phyloP scores from a whole-genome alignment of 441 rosid genomes.

The Sinapis alba region DNA sequence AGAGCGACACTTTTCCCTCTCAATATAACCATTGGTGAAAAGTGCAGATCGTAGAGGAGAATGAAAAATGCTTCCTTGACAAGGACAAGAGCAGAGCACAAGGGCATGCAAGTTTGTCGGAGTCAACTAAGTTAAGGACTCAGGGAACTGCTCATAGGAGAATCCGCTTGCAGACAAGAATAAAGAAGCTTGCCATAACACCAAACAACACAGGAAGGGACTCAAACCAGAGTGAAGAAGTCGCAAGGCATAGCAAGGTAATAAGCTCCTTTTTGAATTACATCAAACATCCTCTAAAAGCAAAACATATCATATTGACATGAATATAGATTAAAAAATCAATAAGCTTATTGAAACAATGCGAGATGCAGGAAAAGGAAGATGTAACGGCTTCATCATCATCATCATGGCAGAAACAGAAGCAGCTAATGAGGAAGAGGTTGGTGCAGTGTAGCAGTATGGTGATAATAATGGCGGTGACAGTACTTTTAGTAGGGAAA shows the following conservation, averaged over 20 bases:
- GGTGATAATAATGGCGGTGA: constrained; percentile 32
- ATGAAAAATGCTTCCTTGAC: constrained; percentile 8
- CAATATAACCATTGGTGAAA: constrained; percentile 19
- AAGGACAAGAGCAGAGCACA: constrained; percentile 53
- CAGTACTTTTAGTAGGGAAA: constrained; percentile 28
- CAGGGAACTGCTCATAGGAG: constrained; percentile 71
- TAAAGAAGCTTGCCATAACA: not conserved
- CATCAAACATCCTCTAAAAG: not conserved
- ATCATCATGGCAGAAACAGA: constrained; percentile 28
- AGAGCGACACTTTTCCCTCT: not conserved
- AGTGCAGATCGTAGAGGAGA: constrained; percentile 30
- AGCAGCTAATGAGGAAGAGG: constrained; percentile 25
- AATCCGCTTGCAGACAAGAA: constrained; percentile 46
- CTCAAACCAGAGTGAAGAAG: constrained; percentile 33
- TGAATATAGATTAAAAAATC: not conserved
- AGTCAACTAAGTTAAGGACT: constrained; percentile 21
- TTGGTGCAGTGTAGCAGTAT: constrained; percentile 28
- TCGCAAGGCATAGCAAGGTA: constrained; percentile 49
- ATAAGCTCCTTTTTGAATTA: not conserved
- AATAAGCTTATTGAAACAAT: constrained; percentile 2
- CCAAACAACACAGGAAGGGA: constrained; percentile 12
- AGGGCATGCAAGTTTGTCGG: constrained; percentile 38
- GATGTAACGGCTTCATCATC: constrained; percentile 13
- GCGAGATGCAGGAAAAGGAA: constrained; percentile 20
- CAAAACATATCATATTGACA: not conserved